A percentile compares a stretch with the other conserved stretches of the same genome.
Conservation (phyloP, 202 grass and related monocot genomes). For the Setaria italica region DNA sequence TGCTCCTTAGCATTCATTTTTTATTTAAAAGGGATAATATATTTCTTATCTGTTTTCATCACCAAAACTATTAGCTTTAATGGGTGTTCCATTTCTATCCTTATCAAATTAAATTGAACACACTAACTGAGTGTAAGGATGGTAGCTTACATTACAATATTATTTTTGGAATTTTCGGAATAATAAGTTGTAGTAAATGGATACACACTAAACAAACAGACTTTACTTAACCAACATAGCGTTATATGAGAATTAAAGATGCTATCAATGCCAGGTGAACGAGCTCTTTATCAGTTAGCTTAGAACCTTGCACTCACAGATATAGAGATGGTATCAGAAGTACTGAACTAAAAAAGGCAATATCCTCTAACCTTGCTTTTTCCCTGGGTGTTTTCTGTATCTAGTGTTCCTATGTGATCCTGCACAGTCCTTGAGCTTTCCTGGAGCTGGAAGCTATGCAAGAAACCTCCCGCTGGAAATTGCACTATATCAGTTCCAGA, state of each 20-base stretch:
- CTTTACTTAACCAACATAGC: background rate
- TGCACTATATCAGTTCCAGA: slow-evolving; percentile 97
- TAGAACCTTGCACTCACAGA: background rate
- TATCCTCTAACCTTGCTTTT: slow-evolving; percentile 64
- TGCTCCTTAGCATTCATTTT: slow-evolving; percentile 1
- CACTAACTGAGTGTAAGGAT: background rate
- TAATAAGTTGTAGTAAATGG: background rate
- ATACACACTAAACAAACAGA: slow-evolving; percentile 30
- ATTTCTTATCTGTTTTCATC: slow-evolving; percentile 11
- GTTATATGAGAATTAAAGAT: background rate
- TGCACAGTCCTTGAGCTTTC: slow-evolving; percentile 69
- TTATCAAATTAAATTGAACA: background rate
- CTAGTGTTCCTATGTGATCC: slow-evolving; percentile 44
- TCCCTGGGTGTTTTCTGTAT: slow-evolving; percentile 41
- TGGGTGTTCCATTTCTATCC: background rate
- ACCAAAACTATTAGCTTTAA: background rate
- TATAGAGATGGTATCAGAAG: slow-evolving; percentile 7
- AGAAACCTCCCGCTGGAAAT: slow-evolving; percentile 81
- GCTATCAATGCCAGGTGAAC: slow-evolving; percentile 18
- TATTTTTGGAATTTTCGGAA: background rate
- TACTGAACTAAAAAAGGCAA: slow-evolving; percentile 16
- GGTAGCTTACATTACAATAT: background rate
- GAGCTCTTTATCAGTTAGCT: slow-evolving; percentile 4
- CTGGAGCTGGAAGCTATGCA: slow-evolving; percentile 93
- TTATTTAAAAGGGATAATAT: background rate